Evolutionary conservation across 768 basidiomycete species (phyloP), one percentile per base, ranked within the genome.

Genomic region (Kockovaella imperatae): DNA sequence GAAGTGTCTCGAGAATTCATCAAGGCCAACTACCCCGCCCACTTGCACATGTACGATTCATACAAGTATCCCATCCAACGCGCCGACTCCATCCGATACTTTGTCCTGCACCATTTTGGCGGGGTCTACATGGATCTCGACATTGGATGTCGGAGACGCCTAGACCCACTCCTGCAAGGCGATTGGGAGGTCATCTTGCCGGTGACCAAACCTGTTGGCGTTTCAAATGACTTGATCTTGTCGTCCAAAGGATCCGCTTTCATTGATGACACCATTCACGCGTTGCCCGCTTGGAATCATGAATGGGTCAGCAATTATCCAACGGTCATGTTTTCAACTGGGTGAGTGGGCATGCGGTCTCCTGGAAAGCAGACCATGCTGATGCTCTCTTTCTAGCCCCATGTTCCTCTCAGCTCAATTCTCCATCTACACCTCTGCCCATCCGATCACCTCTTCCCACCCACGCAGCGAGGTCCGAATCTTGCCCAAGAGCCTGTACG

Each of bases 261-360:
- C 75, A 77, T 97, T 74, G 83, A 83, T 31, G 86, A 91, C 72
- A 86, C 87, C 42, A 91, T 96, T 56, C 85, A 91, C 74, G 87
- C 85, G 68, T 80, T 96, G 51, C 77, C 81, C 62, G 82, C 83
- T 18, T 99, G 93, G 68, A 87, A 97, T 74, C 87, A 93, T 69
- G 80, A 81, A 44, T 99, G 87, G 83, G 71, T 95, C 45, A 80
- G 91, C 67, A 95, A 97, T 73, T 99, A 99, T 60, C 95, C 95
- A 26, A 99, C 95, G 23, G 95, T 99, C 75, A 99, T 99, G 95
- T 99, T 99, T 74, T 89, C 89, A 45, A 99, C 95, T 0, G 93
- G 68, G 67, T 68, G 35, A 56, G 58, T 60, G 4, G n/a, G n/a
- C n/a, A n/a, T n/a, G n/a, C 1, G 14, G 23, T 20, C 15, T 31